phyloP scores from a whole-genome alignment of 2,329 filamentous ascomycete species.

The Aspergillus ochraceoroseus region DNA sequence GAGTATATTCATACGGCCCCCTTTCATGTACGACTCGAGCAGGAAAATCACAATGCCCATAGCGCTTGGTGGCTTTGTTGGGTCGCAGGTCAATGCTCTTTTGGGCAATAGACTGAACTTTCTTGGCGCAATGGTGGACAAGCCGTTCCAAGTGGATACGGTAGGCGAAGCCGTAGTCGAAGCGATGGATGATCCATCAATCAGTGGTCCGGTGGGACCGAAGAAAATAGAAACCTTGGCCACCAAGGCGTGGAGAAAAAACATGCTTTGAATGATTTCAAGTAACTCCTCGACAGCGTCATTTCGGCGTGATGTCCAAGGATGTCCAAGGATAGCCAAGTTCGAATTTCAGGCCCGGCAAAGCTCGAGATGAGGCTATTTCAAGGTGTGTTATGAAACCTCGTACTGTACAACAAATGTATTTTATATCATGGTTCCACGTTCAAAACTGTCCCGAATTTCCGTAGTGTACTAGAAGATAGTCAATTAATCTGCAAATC shows the following conservation, averaged over 20 bases:
- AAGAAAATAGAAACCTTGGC: constrained; percentile 76
- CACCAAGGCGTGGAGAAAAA: constrained; percentile 77
- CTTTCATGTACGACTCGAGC: constrained; percentile 83
- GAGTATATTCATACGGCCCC: constrained; percentile 74
- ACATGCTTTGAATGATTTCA: constrained; percentile 63
- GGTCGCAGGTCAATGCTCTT: constrained; percentile 69
- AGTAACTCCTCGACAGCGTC: neutral
- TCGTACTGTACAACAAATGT: constrained; percentile 19
- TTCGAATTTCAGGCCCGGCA: too few species aligned
- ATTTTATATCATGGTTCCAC: constrained; percentile 83
- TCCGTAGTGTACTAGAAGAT: constrained; percentile 72
- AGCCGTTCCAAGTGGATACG: constrained; percentile 79
- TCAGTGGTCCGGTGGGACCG: constrained; percentile 72
- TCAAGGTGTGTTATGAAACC: neutral
- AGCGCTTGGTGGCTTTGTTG: constrained; percentile 69
- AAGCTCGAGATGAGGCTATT: neutral
- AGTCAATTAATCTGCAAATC: constrained; percentile 17
- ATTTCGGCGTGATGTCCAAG: too few species aligned
- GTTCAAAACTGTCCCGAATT: constrained; percentile 94
- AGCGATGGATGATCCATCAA: constrained; percentile 67
- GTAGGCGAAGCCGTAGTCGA: constrained; percentile 89
- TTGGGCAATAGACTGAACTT: constrained; percentile 72
- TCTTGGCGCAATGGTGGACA: constrained; percentile 76
- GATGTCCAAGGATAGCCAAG: too few species aligned
- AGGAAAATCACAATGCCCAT: constrained; percentile 78